A percentile compares a stretch with the other conserved stretches of the same genome.
phyloP scores from a whole-genome alignment of 2,329 filamentous ascomycete genomes.

The Ophiosphaerella korrae region DNA sequence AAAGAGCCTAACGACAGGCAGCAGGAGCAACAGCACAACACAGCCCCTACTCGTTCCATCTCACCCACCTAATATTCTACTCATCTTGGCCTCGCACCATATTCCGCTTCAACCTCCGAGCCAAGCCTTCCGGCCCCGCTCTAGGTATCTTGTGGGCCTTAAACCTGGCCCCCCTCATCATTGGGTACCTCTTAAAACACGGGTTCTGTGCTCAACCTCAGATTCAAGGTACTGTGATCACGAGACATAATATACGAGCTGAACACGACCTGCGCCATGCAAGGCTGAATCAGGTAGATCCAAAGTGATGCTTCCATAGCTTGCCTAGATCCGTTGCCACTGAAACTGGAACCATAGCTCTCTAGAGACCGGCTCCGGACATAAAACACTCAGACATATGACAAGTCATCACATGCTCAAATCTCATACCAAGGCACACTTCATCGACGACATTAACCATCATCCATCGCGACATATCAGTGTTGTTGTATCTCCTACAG shows the following conservation, averaged over 20 bases:
- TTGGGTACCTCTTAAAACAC: slow-evolving; percentile 7
- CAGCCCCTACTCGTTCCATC: too few species aligned
- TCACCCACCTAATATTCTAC: too few species aligned
- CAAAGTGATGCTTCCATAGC: neutral
- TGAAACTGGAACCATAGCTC: neutral
- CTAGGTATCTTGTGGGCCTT: slow-evolving; percentile 1
- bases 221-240: slow-evolving; percentile 9
- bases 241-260: slow-evolving; percentile 5
- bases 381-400: neutral
- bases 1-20: too few species aligned
- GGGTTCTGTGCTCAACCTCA: slow-evolving; percentile 2
- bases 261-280: slow-evolving; percentile 11
- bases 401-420: too few species aligned
- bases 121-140: slow-evolving; percentile 17
- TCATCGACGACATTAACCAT: too few species aligned
- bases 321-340: slow-evolving; percentile 6
- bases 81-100: slow-evolving; percentile 1
- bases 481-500: too few species aligned
- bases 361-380: neutral
- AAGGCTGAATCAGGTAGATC: slow-evolving; percentile 13
- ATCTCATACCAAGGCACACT: neutral
- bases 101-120: neutral
- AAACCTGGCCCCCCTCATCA: neutral
- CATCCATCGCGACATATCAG: neutral
- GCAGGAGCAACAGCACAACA: too few species aligned